Base-by-base conservation (phyloP, 805 yeast genomes). In the Dipodascopsis uninucleata region DNA sequence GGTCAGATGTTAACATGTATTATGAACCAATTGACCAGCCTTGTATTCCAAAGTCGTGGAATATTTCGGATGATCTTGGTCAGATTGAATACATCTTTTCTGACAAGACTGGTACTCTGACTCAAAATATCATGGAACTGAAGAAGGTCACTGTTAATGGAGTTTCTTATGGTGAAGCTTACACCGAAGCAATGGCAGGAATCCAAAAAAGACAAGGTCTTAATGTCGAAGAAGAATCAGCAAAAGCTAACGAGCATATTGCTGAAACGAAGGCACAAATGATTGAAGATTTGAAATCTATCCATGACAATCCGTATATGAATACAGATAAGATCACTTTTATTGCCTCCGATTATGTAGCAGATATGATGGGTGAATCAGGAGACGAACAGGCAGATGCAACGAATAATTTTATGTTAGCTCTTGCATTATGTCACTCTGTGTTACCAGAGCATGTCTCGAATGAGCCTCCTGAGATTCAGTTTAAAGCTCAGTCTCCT, bases 121-220 rank as follows among this genome's bases (percentile, higher is more conserved):
- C 94, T 5, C 90, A 84, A 63, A 84, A 84, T 58, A 78, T 82
- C 21, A 84, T 84, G 94, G 87, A 82, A 60, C 85, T 83, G 67
- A 78, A 79, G 49, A 84, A 84, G 60, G 82, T 88, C 61, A 75
- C 87, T 3, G 73, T 85, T 47, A 77, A 75, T 43, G 84, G 86
- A 22, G 72, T 72, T 31, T 62, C 81, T 0, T 85, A 84, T 56
- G 93, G 90, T 7, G 67, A 74, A 29, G 87, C 90, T 0, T 83
- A 82, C 61, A 83, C 90, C 2, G 89, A 84, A 57, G 88, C 89
- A 1, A 72, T 78, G 62, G 79, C 80, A 34, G 93, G 93, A 22
- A 70, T 78, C 55, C 77, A 80, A 54, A 81, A 79, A 58, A 68
- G 90, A 38, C 66, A 69, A 24, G 90, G 90, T 3, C 53, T 77